Percentiles rank a stretch among this genome's conserved stretches.
Evolutionary conservation across 2,329 filamentous ascomycete species (phyloP).

Genomic region (Tricladium varicosporioides): DNA sequence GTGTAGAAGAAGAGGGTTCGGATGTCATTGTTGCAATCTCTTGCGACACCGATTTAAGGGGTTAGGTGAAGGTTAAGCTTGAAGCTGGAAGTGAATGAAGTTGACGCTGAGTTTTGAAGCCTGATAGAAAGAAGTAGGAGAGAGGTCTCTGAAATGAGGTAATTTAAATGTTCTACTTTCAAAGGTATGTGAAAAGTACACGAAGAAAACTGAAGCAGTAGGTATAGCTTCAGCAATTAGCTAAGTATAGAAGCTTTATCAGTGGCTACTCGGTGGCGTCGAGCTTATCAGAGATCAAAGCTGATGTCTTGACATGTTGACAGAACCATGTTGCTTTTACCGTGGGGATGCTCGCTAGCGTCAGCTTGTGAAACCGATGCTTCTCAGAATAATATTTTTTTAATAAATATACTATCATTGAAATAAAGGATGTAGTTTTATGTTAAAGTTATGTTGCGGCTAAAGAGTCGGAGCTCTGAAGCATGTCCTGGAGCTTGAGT

Average conservation of each 20-base stretch:
- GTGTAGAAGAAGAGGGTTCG: constrained; percentile 7
- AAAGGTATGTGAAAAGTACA: too few species aligned
- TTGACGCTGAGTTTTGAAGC: not conserved
- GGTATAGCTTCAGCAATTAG: not conserved
- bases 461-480: not conserved
- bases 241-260: not conserved
- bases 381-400: too few species aligned
- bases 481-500: not conserved
- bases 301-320: not conserved
- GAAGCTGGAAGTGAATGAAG: not conserved
- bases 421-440: not conserved
- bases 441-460: not conserved
- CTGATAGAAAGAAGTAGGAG: not conserved
- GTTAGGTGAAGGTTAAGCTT: too few species aligned
- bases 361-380: not conserved
- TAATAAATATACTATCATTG: too few species aligned
- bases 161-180: not conserved
- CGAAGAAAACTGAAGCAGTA: too few species aligned
- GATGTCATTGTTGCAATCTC: constrained; percentile 10
- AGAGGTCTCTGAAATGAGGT: not conserved
- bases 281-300: not conserved
- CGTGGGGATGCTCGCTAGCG: not conserved
- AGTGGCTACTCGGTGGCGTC: constrained; percentile 1
- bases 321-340: not conserved
- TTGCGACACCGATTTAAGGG: too few species aligned